Base-by-base conservation (phyloP, 2,329 filamentous ascomycete species). In the Apiospora hydei region DNA sequence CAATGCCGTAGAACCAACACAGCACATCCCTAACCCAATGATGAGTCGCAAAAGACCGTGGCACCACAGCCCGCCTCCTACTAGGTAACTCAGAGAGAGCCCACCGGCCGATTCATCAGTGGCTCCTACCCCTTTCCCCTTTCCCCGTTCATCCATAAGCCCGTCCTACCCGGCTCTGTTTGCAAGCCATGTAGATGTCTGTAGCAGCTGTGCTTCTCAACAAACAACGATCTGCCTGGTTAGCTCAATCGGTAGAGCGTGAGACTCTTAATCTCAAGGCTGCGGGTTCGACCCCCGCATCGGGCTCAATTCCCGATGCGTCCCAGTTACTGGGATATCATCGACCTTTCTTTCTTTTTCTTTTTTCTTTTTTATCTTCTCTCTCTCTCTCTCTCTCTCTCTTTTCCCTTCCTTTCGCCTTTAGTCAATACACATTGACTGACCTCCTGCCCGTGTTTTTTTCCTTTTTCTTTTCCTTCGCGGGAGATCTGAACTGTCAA, bases 221-320 rank as follows among this genome's bases (percentile, higher is more conserved):
- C 14, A 21, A 68, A 1, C 34, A 34, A 13, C 16, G 44, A 46
- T n/a, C 46, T n/a, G 72, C 86, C 86, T 83, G 85, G 86, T 85
- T 90, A 89, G 88, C 88, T 89, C 88, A 90, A 89, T 89, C 87
- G 87, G 88, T 90, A 91, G 89, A 91, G 89, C 89, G 89, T 91
- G 86, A 90, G 89, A 90, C 89, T 91, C 89, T 85, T 85, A 84
- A 78, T 89, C 76, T 78, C 76, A 77, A 79, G 76, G 76, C 74
- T 76, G 76, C 76, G 76, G 77, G 78, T 81, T 81, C 82, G 85
- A 86, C 83, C 84, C 85, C 85, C 84, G 83, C 84, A 82, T 84
- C 78, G 81, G 82, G 83, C 83, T 84, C 81, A 83, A 83, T 80
- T 83, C 82, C 82, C 77, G 80, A 82, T 81, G 80, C 79, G 57